phyloP scores from a whole-genome alignment of 2,329 filamentous ascomycete species.

The Colletotrichum sp. region DNA sequence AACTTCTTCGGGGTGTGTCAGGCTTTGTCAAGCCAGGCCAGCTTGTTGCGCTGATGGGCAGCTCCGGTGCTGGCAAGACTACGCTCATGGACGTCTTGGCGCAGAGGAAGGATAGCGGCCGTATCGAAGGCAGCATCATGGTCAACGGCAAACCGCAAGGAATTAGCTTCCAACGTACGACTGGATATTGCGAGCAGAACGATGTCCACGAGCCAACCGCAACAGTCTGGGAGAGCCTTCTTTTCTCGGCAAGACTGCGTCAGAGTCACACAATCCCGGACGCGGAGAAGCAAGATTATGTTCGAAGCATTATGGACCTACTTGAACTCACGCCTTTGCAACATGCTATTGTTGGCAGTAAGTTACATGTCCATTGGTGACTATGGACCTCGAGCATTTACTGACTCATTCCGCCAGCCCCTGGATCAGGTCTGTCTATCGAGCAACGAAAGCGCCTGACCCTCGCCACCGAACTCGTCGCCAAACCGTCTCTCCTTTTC shows the following conservation, averaged over 20 bases:
- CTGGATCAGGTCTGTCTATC: conserved; percentile 51
- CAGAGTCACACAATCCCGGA: conserved; percentile 59
- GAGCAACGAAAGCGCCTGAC: conserved; percentile 69
- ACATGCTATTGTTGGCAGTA: conserved; percentile 60
- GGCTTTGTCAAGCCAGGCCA: conserved; percentile 75
- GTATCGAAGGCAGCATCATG: conserved; percentile 24
- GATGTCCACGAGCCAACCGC: conserved; percentile 56
- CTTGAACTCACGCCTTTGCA: conserved; percentile 69
- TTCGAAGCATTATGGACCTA: conserved; percentile 69
- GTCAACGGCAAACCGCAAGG: conserved; percentile 2
- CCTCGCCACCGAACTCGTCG: conserved; percentile 72
- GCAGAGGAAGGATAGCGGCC: conserved; percentile 54
- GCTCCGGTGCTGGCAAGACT: conserved; percentile 33
- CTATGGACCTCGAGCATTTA: too few relatives aligned
- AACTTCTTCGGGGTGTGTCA: conserved; percentile 67
- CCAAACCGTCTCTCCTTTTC: conserved; percentile 70
- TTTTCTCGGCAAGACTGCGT: conserved; percentile 70
- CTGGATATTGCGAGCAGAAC: conserved; percentile 27
- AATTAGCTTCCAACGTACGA: background rate
- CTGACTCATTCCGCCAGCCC: conserved; percentile 41
- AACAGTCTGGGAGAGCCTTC: conserved; percentile 70
- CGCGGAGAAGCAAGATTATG: conserved; percentile 69
- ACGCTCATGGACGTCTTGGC: conserved; percentile 69
- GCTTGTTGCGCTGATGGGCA: conserved; percentile 65
- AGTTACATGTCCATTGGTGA: conserved; percentile 23